Base-by-base conservation (phyloP, 2,329 filamentous ascomycete species). In the Aureobasidium melanogenum region DNA sequence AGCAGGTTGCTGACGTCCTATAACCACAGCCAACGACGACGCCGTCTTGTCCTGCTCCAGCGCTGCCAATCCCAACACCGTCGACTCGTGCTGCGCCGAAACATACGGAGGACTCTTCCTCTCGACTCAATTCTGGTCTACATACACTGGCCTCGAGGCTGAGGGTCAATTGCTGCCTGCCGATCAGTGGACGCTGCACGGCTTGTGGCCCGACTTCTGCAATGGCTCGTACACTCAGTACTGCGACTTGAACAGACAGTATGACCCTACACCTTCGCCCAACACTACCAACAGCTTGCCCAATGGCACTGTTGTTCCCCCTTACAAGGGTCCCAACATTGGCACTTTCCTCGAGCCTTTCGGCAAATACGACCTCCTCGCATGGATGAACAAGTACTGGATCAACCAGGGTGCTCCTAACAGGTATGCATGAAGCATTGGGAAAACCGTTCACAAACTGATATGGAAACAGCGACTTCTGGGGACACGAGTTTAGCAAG, bases 401-500 rank as follows among this genome's bases (percentile, higher is more conserved):
- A 78, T 86, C 65, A 79, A 79, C 51, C 82, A 83, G 65, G 74
- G 74, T 63, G 78, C 80, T 52, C 76, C 80, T 15, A 87, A 84
- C 73, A 32, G 30, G 30, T 32, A 32, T 32, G 30, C 10, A 2
- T 32, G 7, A 32, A 32, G 30, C 30, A 2, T 10, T 32, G 7
- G 10, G n/a, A n/a, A n/a, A n/a, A n/a, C n/a, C 6, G 30, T 6
- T 12, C 30, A 32, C 28, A 70, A 74, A 9, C 30, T 32, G 30
- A 32, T 9, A 8, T 9, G 6, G 10, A 32, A 32, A 10, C 9
- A 32, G 30, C 55, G 77, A 80, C 36, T 82, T 88, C 73, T 88
- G 85, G 84, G 85, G 73, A 41, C 84, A 87, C 74, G 84, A 88
- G 69, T 87, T 85, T 75, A 80, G 77, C 73, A 88, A 88, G 76